Conservation (phyloP, 2,329 filamentous ascomycete genomes). For the Whalleya microplaca region DNA sequence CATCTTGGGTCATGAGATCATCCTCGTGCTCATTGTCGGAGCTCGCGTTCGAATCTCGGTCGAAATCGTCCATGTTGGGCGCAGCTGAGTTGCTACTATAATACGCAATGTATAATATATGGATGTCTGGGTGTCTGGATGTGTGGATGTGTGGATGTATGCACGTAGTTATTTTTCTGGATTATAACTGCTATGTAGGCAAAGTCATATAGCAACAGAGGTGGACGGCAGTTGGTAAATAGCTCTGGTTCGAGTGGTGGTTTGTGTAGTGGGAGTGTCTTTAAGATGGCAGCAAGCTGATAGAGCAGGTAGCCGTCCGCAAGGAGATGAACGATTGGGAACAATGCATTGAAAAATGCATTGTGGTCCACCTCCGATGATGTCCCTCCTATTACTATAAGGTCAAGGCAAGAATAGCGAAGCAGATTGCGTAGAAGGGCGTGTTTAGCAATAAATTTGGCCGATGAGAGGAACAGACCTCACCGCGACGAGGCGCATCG, state of each 20-base stretch:
- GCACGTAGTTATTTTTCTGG: too few relatives aligned
- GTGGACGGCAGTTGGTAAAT: too few relatives aligned
- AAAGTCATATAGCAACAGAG: too few relatives aligned
- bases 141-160: too few relatives aligned
- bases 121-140: neutral
- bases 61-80: conserved; percentile 44
- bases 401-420: too few relatives aligned
- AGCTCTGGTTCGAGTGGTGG: too few relatives aligned
- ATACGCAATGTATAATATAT: too few relatives aligned
- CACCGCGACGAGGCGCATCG: neutral
- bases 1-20: conserved; percentile 37
- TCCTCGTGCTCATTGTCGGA: conserved; percentile 52
- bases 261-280: too few relatives aligned
- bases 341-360: neutral
- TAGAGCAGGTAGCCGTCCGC: neutral
- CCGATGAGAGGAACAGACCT: neutral
- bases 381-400: neutral
- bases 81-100: neutral
- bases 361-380: neutral
- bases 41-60: conserved; percentile 45
- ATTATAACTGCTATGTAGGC: too few relatives aligned
- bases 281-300: too few relatives aligned
- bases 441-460: neutral
- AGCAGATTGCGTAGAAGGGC: too few relatives aligned
- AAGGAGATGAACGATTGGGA: neutral